Conservation (phyloP, 2,329 filamentous ascomycete species). For the Westerdykella ornata region DNA sequence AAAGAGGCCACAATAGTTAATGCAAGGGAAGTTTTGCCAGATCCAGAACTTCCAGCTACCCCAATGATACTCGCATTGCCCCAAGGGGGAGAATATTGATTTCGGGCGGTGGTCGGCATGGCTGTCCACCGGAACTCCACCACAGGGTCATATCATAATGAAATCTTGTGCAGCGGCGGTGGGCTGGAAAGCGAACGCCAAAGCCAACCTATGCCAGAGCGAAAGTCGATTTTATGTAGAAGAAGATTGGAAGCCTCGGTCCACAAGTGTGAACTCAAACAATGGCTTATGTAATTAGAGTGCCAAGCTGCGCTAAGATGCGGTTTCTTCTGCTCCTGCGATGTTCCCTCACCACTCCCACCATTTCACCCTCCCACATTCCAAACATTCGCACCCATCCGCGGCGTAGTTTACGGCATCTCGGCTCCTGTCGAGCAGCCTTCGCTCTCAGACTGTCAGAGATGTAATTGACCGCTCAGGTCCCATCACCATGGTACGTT, state of each 20-base stretch:
- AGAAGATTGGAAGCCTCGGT: no score
- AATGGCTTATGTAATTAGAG: no score
- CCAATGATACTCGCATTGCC: slow-evolving; percentile 94
- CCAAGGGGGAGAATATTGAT: slow-evolving; percentile 91
- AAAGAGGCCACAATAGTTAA: slow-evolving; percentile 83
- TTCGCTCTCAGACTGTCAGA: slow-evolving; percentile 28
- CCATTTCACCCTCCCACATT: slow-evolving; percentile 8
- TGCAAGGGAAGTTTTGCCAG: slow-evolving; percentile 88
- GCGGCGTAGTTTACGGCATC: slow-evolving; percentile 23
- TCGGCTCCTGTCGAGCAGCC: slow-evolving; percentile 31
- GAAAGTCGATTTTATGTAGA: no score
- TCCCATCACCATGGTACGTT: slow-evolving; percentile 33
- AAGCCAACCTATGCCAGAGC: neutral
- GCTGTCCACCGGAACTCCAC: neutral
- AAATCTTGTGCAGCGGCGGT: neutral
- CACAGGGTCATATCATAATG: neutral
- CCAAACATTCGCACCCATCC: slow-evolving; percentile 18
- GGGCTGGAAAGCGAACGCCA: neutral
- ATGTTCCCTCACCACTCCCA: slow-evolving; percentile 8
- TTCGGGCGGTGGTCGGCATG: slow-evolving; percentile 24
- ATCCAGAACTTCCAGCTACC: slow-evolving; percentile 90
- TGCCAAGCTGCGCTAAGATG: neutral
- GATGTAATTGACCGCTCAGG: slow-evolving; percentile 20
- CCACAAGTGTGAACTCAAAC: no score
- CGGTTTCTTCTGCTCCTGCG: no score